Evolutionary conservation across 129 eudicot genomes (phyloP), one percentile per base, ranked within the genome.

Genomic region (Escallonia herrerae): DNA sequence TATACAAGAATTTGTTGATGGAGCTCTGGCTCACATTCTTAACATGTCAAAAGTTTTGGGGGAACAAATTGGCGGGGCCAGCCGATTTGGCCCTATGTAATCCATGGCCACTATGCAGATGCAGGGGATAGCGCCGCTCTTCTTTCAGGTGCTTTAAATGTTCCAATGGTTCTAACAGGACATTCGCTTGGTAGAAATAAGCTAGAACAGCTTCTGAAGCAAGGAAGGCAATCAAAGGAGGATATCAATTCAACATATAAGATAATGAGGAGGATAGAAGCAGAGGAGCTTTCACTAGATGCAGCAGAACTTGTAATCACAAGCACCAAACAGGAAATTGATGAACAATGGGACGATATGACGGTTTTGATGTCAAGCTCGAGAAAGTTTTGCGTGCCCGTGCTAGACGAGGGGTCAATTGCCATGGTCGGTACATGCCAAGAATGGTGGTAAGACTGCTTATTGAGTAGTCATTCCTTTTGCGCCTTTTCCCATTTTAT

Each of bases 71-170:
- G 95, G 93, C 11, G 95, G 81, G 95, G 95, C 3, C 90, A 82
- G 38, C 97, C 95, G 0, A 64, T 90, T 68, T 90, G 97, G 97
- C 97, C 97, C 5, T 90, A 87, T 42, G 97, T 90, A 15, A 84
- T 90, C 49, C 97, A 90, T 43, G 97, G 95, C 40, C 97, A 90
- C 63, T 90, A 90, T 76, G 97, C 97, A 11, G 97, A 90, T 79
- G 97, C 95, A 33, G 97, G 97, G 49, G 97, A 90, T 69, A 90
- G 97, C 74, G 95, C 95, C 33, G 95, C 97, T 58, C 85, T 90
- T 11, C 95, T 90, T 66, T 90, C 97, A 5, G 97, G 97, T 66
- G 97, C 97, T 57, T 72, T 90, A 43, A 90, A 90, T 72, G 97
- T 90, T 49, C 97, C 97, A 6, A 90, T 90, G 97, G 97, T 90